Evolutionary conservation across 192 early-diverging fungal species (phyloP), one percentile per base, ranked within the genome.

Genomic region (Phlyctochytrium planicorne): DNA sequence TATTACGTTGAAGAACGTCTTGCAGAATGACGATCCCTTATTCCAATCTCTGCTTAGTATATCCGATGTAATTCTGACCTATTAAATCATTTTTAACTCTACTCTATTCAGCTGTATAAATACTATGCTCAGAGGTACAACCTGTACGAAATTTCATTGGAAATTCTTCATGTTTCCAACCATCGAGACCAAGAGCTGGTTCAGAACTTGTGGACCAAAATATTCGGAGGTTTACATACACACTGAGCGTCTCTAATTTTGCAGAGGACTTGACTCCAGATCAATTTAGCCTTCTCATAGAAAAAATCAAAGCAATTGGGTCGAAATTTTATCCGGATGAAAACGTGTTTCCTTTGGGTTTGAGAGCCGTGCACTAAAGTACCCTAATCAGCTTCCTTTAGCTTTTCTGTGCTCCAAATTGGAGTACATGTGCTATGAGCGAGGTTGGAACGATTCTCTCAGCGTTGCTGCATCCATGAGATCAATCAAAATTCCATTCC

Each of bases 101-200:
- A 14, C 65, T 84, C 0, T 6, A 68, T 72, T 1, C 76, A 78
- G 68, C 71, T 88, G 16, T 88, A 82, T 68, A 72, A 79, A 31
- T 52, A 73, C 66, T 88, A 81, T 73, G 80, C 86, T 6, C 65
- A 78, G 70, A 82, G 78, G 3, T 62, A 82, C 59, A 34, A 67
- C 1, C 61, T 88, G 63, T 76, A 72, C 63, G 82, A 84, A 57
- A 75, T 79, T 10, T 74, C 75, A 57, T 67, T 88, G 50, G 65
- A 80, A 16, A 86, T 88, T 4, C 76, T 86, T 72, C 82, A 86
- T 63, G 76, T 71, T 4, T 81, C 86, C 4, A 82, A 82, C 65
- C 78, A 83, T 53, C 77, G 81, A 34, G 82, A 86, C 31, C 30
- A 67, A 36, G 30, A 64, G 2, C 62, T 71, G 0, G 63, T 71